These are phyloP conservation scores for Mycena amicta DNA, from an alignment of 768 basidiomycete species.

Conservation along the genomic window DNA sequence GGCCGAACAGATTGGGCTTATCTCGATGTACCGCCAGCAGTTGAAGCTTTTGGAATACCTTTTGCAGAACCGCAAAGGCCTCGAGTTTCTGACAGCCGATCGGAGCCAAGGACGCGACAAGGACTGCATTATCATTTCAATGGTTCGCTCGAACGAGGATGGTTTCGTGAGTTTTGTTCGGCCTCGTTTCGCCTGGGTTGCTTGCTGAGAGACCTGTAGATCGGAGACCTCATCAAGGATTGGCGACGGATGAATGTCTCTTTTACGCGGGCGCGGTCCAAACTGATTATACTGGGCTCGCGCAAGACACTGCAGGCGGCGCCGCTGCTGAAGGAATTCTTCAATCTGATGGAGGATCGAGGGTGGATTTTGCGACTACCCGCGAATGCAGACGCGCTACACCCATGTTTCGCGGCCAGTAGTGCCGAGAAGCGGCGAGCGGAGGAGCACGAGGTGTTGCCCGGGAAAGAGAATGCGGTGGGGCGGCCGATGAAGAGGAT, in stretches of 20 bases:
- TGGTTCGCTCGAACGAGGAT: slow-evolving; percentile 85
- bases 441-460: slow-evolving; percentile 21
- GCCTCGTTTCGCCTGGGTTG: neutral
- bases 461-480: slow-evolving; percentile 11
- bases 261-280: slow-evolving; percentile 89
- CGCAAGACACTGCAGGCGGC: slow-evolving; percentile 69
- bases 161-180: slow-evolving; percentile 60
- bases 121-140: slow-evolving; percentile 89
- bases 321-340: slow-evolving; percentile 71
- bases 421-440: slow-evolving; percentile 32
- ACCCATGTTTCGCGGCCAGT: slow-evolving; percentile 33
- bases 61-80: slow-evolving; percentile 52
- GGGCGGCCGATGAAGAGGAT: slow-evolving; percentile 39
- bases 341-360: slow-evolving; percentile 69
- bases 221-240: slow-evolving; percentile 92
- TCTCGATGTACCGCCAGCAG: slow-evolving; percentile 94
- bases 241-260: slow-evolving; percentile 97
- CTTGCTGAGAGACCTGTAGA: slow-evolving; percentile 43
- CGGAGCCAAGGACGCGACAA: slow-evolving; percentile 95
- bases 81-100: slow-evolving; percentile 92
- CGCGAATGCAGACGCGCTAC: slow-evolving; percentile 53
- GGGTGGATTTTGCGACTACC: slow-evolving; percentile 73
- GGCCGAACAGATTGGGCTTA: slow-evolving; percentile 78
- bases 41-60: slow-evolving; percentile 82
- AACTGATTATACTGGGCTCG: slow-evolving; percentile 91